A percentile compares a stretch with the other conserved stretches of the same genome.
Evolutionary conservation across 495 filamentous ascomycete genomes (phyloP).

Genomic region (Talaromyces trachyspermus): DNA sequence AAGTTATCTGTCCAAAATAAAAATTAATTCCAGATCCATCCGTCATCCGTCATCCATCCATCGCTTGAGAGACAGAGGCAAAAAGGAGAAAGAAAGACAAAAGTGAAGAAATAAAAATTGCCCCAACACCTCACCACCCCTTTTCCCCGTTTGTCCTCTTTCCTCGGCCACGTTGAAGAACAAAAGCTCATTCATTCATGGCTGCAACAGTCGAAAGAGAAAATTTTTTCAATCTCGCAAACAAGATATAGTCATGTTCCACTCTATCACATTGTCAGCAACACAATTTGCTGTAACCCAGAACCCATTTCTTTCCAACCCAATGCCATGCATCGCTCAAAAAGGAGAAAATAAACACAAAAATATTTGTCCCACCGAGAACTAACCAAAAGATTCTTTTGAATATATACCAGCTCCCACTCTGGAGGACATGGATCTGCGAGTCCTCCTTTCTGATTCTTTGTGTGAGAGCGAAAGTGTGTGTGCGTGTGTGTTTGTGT

Average conservation of each 20-base stretch:
- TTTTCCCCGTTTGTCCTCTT: neutral
- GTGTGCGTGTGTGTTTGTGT: neutral
- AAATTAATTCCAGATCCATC: too few relatives aligned
- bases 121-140: neutral
- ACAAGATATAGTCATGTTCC: too few relatives aligned
- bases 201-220: neutral
- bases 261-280: neutral
- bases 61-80: too few relatives aligned
- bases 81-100: neutral
- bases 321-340: conserved; percentile 11
- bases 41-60: too few relatives aligned
- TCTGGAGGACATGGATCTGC: conserved; percentile 1
- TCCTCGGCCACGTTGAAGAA: neutral
- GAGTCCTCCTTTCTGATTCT: too few relatives aligned
- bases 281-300: conserved; percentile 2
- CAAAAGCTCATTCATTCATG: neutral
- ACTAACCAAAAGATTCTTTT: neutral
- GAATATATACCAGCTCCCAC: neutral
- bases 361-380: conserved; percentile 1
- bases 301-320: conserved; percentile 7
- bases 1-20: neutral
- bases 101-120: neutral
- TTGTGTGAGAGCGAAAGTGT: too few relatives aligned
- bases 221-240: too few relatives aligned
- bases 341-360: conserved; percentile 2